Evolutionary conservation across 2,329 filamentous ascomycete species (phyloP), one percentile per base, ranked within the genome.

Genomic region (Aspergillus japonicus): DNA sequence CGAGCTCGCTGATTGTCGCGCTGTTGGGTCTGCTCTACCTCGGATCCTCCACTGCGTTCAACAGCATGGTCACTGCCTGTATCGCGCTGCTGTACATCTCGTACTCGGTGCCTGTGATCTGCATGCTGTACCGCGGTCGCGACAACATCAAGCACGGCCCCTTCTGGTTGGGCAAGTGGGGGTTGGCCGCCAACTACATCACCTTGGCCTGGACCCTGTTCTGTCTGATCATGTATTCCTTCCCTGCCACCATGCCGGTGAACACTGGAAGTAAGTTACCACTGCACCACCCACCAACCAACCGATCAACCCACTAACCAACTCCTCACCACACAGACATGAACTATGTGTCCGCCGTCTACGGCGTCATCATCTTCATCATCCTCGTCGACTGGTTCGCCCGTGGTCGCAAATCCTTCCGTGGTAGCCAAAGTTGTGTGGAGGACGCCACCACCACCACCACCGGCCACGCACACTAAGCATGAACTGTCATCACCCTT

Each of bases 41-140:
- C 47, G 78, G 76, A 35, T 77, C 75, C 14, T 71, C 72, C 2
- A 73, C 74, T 11, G 78, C 77, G 0, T 78, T 80, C 61, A 76
- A 75, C 66, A 77, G 75, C 35, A 77, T 80, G 66, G 73, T 77
- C 21, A 76, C 76, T 1, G 79, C 78, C 1, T 80, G 81, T 47
- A 81, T 82, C 56, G 74, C 74, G 0, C 64, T 81, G 19, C 80
- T 84, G 71, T 81, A 79, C 61, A 64, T 81, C 47, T 77, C 78
- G 3, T 82, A 83, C 65, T 64, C 78, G 2, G 75, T 81, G 53
- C 81, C 81, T 0, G 75, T 83, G 35, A 58, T 78, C 55, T 81
- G 77, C 60, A 74, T 82, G 42, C 74, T 82, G 29, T 64, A 78
- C 53, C 72, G 72, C 24, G 80, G 81, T 23, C 78, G 81, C 52